These are phyloP conservation scores for Candida schatavii DNA, from an alignment of 805 yeast genomes.

Conservation along the genomic window DNA sequence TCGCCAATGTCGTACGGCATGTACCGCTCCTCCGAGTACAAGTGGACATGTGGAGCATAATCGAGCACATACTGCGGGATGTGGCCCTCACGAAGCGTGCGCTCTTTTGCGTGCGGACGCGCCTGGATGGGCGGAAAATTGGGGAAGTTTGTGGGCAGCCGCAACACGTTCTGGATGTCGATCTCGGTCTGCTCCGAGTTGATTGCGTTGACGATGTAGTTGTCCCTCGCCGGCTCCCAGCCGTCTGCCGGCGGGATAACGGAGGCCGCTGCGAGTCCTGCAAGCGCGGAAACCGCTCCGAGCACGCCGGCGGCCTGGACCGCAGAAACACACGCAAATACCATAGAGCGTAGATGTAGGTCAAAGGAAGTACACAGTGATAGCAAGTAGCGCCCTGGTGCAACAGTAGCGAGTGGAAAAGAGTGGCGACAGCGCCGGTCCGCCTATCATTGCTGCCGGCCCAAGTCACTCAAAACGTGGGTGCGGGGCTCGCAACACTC, in stretches of 20 bases:
- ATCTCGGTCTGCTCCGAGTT: conserved; percentile 16
- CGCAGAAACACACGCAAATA: no score
- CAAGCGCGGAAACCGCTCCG: no score
- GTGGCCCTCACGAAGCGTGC: conserved; percentile 48
- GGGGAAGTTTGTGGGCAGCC: conserved; percentile 20
- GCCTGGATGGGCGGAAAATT: conserved; percentile 37
- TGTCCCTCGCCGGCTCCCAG: conserved; percentile 18
- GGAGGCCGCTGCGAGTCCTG: conserved; percentile 8
- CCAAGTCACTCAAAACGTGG: not conserved
- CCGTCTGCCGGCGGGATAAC: conserved; percentile 13
- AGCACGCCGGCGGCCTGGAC: no score
- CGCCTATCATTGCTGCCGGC: no score
- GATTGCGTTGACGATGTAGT: conserved; percentile 21
- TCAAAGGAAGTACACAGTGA: no score
- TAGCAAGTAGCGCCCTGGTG: no score
- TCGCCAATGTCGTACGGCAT: conserved; percentile 77
- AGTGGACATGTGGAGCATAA: conserved; percentile 73
- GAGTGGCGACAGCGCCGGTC: no score
- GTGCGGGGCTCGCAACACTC: not conserved
- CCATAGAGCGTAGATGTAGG: no score
- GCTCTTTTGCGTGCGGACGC: conserved; percentile 28
- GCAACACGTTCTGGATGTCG: conserved; percentile 24
- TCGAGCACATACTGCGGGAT: conserved; percentile 64
- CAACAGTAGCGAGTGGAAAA: no score
- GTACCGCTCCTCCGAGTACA: conserved; percentile 86